These are phyloP conservation scores for Cyberlindnera lachancei DNA, from an alignment of 805 yeast genomes.

Conservation along the genomic window DNA sequence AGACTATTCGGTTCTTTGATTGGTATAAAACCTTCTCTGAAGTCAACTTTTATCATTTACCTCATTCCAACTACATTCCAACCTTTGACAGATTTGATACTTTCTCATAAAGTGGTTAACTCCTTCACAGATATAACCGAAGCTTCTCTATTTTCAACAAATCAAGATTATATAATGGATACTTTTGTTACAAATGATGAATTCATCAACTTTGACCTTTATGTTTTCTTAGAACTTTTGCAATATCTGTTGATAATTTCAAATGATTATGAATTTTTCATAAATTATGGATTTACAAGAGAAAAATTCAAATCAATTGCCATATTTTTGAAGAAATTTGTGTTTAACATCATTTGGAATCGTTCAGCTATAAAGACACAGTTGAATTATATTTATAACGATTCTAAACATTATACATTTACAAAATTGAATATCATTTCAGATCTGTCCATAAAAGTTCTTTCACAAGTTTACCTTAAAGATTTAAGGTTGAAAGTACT, in stretches of 20 bases:
- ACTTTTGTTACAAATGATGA: constrained; percentile 3
- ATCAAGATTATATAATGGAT: constrained; percentile 9
- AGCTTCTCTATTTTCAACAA: constrained; percentile 3
- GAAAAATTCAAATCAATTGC: constrained; percentile 33
- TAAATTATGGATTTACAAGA: constrained; percentile 30
- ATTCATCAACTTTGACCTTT: constrained; percentile 28
- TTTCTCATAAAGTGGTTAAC: constrained; percentile 4
- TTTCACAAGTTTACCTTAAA: constrained; percentile 58
- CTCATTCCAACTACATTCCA: constrained; percentile 33
- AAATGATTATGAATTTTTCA: constrained; percentile 54
- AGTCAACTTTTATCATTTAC: constrained; percentile 33
- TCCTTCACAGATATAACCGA: constrained; percentile 3
- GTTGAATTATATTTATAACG: not conserved
- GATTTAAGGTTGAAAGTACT: constrained; percentile 55
- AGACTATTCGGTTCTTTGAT: constrained; percentile 27
- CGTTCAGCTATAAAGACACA: constrained; percentile 5
- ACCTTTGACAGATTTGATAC: constrained; percentile 26
- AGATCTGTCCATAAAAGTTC: constrained; percentile 38
- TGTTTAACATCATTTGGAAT: constrained; percentile 42
- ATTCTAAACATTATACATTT: too few species aligned
- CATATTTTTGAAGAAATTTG: constrained; percentile 40
- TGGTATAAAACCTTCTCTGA: constrained; percentile 29
- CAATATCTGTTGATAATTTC: constrained; percentile 63
- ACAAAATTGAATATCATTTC: constrained; percentile 19
- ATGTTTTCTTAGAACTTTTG: constrained; percentile 50